phyloP scores from a whole-genome alignment of 495 filamentous ascomycete species.

The Aspergillus carlsbadensis region DNA sequence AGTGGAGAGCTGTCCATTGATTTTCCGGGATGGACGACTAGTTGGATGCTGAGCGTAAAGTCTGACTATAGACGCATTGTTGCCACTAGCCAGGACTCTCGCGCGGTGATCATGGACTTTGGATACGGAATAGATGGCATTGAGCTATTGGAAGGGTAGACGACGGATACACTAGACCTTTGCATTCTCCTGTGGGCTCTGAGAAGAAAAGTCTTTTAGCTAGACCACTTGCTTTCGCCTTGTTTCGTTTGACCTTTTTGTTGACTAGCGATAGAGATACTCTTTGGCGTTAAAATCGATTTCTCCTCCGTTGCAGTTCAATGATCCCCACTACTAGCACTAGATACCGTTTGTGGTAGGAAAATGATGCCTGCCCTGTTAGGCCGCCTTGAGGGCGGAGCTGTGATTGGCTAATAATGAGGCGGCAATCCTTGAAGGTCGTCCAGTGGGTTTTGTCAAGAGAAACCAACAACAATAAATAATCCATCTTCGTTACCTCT shows the following conservation, averaged over 20 bases:
- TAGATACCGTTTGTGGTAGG: neutral
- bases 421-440: slow-evolving; percentile 36
- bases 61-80: slow-evolving; percentile 91
- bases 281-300: slow-evolving; percentile 7
- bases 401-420: slow-evolving; percentile 30
- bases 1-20: slow-evolving; percentile 69
- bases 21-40: slow-evolving; percentile 86
- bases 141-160: slow-evolving; percentile 47
- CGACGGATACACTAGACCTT: slow-evolving; percentile 17
- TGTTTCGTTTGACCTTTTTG: slow-evolving; percentile 14
- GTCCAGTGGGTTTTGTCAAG: slow-evolving; percentile 37
- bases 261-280: slow-evolving; percentile 27
- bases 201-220: slow-evolving; percentile 11
- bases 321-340: neutral
- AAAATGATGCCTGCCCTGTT: neutral
- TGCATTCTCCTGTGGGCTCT: slow-evolving; percentile 11
- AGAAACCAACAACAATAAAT: slow-evolving; percentile 41
- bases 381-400: slow-evolving; percentile 15
- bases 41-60: slow-evolving; percentile 95
- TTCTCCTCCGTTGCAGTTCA: neutral
- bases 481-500: slow-evolving; percentile 3
- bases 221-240: slow-evolving; percentile 2
- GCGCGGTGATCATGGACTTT: slow-evolving; percentile 86
- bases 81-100: slow-evolving; percentile 87
- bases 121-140: slow-evolving; percentile 50